phyloP scores from a whole-genome alignment of 345 rosid genomes.

The Rhodamnia argentea region DNA sequence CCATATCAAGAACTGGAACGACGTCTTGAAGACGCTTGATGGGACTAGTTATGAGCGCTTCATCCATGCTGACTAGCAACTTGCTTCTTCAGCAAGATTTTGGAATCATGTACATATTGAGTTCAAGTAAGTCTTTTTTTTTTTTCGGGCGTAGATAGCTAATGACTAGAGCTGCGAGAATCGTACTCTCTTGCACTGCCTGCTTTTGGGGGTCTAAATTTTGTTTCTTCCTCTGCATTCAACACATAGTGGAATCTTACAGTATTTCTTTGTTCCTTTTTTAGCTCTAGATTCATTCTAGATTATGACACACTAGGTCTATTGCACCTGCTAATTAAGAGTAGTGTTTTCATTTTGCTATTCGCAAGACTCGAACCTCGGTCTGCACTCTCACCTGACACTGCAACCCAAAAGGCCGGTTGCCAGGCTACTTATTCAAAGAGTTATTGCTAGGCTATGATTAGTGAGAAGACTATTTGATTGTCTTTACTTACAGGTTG shows the following conservation, averaged over 20 bases:
- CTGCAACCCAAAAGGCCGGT: not conserved
- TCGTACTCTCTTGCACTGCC: not conserved
- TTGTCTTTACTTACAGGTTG: not conserved
- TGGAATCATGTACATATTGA: not conserved
- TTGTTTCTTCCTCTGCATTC: too few species aligned
- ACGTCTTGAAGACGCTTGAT: constrained; percentile 45
- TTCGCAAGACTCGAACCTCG: too few species aligned
- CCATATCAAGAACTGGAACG: constrained; percentile 73
- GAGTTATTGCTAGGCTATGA: not conserved
- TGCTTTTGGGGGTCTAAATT: too few species aligned
- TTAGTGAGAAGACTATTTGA: not conserved
- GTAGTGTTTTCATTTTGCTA: not conserved
- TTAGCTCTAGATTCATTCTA: not conserved
- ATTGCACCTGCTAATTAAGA: not conserved
- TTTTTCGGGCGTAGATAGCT: not conserved
- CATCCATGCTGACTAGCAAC: constrained; percentile 52
- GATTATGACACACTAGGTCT: not conserved
- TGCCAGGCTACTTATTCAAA: too few species aligned
- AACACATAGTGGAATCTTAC: too few species aligned
- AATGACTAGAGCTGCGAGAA: too few species aligned
- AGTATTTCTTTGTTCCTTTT: too few species aligned
- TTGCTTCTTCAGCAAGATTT: not conserved
- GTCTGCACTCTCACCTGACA: not conserved
- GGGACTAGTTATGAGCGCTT: constrained; percentile 57
- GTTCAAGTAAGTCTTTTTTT: not conserved